Conservation (phyloP, 805 yeast genomes). For the Yarrowia sp. region DNA sequence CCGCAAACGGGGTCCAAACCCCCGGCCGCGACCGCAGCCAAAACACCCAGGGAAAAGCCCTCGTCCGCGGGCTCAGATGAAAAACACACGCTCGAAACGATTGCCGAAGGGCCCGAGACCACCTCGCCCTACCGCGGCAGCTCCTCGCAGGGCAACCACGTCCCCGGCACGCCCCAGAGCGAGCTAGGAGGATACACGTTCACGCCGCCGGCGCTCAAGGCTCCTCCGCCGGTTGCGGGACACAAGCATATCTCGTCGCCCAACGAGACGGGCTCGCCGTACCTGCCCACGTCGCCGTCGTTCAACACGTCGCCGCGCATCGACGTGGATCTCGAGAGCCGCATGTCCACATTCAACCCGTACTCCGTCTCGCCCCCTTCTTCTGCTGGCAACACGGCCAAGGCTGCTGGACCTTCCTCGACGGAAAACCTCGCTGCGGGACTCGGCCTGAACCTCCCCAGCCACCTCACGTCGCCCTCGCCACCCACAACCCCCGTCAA, state of each 20-base stretch:
- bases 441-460: not conserved
- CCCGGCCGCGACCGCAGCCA: not conserved
- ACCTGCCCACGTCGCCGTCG: constrained; percentile 3
- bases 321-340: constrained; percentile 12
- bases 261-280: not conserved
- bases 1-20: constrained; percentile 1
- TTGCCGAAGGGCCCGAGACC: constrained; percentile 4
- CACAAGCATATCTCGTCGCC: constrained; percentile 8
- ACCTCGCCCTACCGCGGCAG: not conserved
- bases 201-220: constrained; percentile 10
- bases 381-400: not conserved
- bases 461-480: not conserved
- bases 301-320: constrained; percentile 13
- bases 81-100: constrained; percentile 2
- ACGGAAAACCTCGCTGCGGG: not conserved
- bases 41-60: not conserved
- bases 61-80: constrained; percentile 15
- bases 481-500: not conserved
- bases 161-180: not conserved
- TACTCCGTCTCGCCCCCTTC: not conserved
- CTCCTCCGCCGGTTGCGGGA: constrained; percentile 1
- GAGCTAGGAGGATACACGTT: not conserved
- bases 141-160: not conserved
- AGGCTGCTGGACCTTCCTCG: not conserved
- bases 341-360: constrained; percentile 20